Base-by-base conservation (phyloP, 306 rosid genomes). In the Vicia sativa region DNA sequence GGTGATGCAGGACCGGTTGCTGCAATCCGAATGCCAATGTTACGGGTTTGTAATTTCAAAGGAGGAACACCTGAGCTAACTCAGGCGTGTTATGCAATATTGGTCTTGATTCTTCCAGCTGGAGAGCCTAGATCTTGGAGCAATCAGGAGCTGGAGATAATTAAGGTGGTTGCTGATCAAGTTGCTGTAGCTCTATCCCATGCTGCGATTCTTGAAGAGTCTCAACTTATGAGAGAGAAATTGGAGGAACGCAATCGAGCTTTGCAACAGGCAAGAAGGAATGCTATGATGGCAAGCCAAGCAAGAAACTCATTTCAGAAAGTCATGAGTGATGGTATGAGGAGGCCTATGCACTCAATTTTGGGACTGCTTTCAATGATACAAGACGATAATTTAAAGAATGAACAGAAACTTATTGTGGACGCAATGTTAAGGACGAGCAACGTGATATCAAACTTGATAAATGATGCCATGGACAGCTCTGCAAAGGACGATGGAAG, bases 121-220 rank as follows among this genome's bases (percentile, higher is more conserved):
- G 95, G 88, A 54, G 89, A 81, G 42, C 88, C 88, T 67, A 79
- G 99, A 78, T 70, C 88, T 65, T 95, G 99, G 99, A 88, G 84
- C 77, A 67, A 75, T 65, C 95, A 91, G 74, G 99, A 91, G 72
- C 82, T 85, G 55, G 99, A 95, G 86, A 95, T 95, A 67, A 87
- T 95, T 46, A 84, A 88, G 85, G 99, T 88, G 53, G 99, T 95
- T 67, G 99, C 99, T 46, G 99, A 95, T 81, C 99, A 95, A 85
- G 99, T 95, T 6, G 99, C 99, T 1, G 99, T 95, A 62, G 99
- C 99, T 49, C 87, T 95, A 43, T 95, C 99, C 38, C 99, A 95
- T 84, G 99, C 99, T 57, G 99, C 95, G 16, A 81, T 95, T 77
- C 89, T 95, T n/a, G 99, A 95, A 72, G 99, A 95, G 79, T 95